Evolutionary conservation across 208 protist species (phyloP).

Genomic region (Crithidia mellificae): DNA sequence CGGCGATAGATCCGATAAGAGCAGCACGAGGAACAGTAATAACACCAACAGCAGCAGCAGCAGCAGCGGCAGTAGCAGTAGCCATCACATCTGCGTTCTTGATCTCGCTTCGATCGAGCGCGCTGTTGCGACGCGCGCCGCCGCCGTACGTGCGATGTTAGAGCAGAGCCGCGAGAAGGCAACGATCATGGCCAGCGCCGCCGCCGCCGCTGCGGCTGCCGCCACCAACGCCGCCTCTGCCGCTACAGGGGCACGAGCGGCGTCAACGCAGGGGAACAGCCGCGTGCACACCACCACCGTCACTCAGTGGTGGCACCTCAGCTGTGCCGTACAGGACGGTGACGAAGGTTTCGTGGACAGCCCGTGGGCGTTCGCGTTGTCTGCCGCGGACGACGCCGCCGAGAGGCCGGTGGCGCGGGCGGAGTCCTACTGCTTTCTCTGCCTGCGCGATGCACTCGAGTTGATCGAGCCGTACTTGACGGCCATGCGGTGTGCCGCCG

Average conservation of each 20-base stretch:
- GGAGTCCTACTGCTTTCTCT: slow-evolving; percentile 13
- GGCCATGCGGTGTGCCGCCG: slow-evolving; percentile 24
- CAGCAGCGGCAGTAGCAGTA: slow-evolving; percentile 6
- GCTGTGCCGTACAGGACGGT: too few species aligned
- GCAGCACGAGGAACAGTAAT: too few species aligned
- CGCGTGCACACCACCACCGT: slow-evolving; percentile 7
- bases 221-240: neutral
- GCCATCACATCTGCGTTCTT: neutral
- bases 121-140: slow-evolving; percentile 4
- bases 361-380: slow-evolving; percentile 22
- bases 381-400: neutral
- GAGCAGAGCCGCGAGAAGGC: slow-evolving; percentile 4
- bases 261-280: neutral
- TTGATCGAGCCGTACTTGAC: slow-evolving; percentile 28
- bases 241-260: too few species aligned
- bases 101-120: slow-evolving; percentile 4
- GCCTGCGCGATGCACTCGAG: slow-evolving; percentile 13
- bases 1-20: too few species aligned
- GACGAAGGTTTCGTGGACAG: neutral
- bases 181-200: slow-evolving; percentile 5
- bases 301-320: slow-evolving; percentile 31
- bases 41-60: too few species aligned
- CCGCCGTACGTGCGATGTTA: slow-evolving; percentile 5
- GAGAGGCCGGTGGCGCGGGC: too few species aligned
- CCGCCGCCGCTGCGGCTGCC: neutral